phyloP scores from a whole-genome alignment of 2,329 filamentous ascomycete species.

The Fusarium neocosmosporiellum region DNA sequence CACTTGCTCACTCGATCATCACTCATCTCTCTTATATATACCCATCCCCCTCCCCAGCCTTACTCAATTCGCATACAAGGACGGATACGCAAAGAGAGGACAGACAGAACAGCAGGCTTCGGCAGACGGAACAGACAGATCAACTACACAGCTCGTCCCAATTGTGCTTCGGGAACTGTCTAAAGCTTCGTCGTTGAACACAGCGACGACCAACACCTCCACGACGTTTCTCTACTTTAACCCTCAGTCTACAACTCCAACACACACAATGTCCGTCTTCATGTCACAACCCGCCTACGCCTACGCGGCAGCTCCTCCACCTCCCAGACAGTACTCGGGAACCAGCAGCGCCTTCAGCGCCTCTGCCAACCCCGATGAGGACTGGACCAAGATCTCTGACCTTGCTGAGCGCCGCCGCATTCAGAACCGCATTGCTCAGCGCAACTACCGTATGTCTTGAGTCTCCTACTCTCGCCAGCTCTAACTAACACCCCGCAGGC shows the following conservation, averaged over 20 bases:
- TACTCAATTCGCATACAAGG: conserved; percentile 25
- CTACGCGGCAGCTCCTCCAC: conserved; percentile 46
- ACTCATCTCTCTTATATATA: conserved; percentile 19
- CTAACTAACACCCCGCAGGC: conserved; percentile 60
- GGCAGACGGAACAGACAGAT: conserved; percentile 14
- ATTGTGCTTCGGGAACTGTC: conserved; percentile 16
- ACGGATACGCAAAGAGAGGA: conserved; percentile 23
- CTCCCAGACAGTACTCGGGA: conserved; percentile 75
- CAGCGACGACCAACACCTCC: conserved; percentile 20
- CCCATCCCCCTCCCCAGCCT: conserved; percentile 10
- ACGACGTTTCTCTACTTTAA: conserved; percentile 13
- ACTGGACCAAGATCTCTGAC: conserved; percentile 99
- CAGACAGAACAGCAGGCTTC: conserved; percentile 23
- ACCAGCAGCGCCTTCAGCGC: conserved; percentile 96
- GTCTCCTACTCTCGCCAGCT: background rate
- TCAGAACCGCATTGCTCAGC: conserved; percentile 97
- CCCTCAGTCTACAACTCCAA: conserved; percentile 12
- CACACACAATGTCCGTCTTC: conserved; percentile 51
- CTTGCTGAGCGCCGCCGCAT: conserved; percentile 93
- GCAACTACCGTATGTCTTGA: conserved; percentile 85
- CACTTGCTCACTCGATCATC: conserved; percentile 17
- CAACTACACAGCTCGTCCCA: conserved; percentile 5
- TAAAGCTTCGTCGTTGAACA: conserved; percentile 30
- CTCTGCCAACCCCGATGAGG: conserved; percentile 94
- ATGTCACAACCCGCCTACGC: conserved; percentile 50